Evolutionary conservation across 768 basidiomycete genomes (phyloP).

Genomic region (Suillus ampliporus): DNA sequence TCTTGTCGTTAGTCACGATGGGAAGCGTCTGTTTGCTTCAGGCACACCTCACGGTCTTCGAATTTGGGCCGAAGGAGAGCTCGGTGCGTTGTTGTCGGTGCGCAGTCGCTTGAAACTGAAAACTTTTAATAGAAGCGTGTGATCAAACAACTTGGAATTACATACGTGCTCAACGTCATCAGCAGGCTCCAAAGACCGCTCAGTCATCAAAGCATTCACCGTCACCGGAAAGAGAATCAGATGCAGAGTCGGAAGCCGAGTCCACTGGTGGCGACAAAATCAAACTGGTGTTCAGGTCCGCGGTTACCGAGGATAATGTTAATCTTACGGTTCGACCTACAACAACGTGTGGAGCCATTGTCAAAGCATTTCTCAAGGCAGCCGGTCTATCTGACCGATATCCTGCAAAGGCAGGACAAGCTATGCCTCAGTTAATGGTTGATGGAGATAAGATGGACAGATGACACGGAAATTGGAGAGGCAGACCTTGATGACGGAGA

Average conservation of each 20-base stretch:
- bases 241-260: conserved; percentile 42
- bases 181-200: conserved; percentile 22
- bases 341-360: conserved; percentile 77
- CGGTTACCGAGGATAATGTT: conserved; percentile 52
- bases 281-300: conserved; percentile 70
- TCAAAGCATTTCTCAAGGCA: conserved; percentile 75
- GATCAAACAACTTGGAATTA: conserved; percentile 68
- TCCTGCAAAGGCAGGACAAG: conserved; percentile 36
- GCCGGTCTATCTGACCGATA: conserved; percentile 65
- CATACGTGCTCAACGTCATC: conserved; percentile 48
- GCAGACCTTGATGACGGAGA: conserved; percentile 83
- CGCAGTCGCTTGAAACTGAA: conserved; percentile 14
- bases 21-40: conserved; percentile 70
- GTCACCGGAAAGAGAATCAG: conserved; percentile 21
- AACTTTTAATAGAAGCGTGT: conserved; percentile 59
- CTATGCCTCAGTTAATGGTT: conserved; percentile 50
- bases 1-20: conserved; percentile 65
- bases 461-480: conserved; percentile 63
- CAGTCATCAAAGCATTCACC: conserved; percentile 19
- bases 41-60: conserved; percentile 68
- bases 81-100: conserved; percentile 51
- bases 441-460: conserved; percentile 78
- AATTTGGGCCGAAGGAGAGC: conserved; percentile 70
- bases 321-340: conserved; percentile 73
- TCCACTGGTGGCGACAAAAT: conserved; percentile 53